Base-by-base conservation (phyloP, 2,329 filamentous ascomycete species). In the Aspergillus quadrilineatus region DNA sequence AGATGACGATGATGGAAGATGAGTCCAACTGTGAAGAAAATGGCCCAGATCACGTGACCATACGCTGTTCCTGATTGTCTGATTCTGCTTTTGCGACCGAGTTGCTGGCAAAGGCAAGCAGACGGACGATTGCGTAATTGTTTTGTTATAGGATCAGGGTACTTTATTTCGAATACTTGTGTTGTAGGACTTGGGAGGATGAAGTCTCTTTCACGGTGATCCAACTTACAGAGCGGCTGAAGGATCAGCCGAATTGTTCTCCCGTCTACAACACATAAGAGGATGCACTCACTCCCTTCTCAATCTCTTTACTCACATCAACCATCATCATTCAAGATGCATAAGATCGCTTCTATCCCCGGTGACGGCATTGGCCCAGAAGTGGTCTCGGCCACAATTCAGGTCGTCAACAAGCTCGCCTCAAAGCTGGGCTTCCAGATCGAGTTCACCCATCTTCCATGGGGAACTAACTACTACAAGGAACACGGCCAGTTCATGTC, bases 291-390 rank as follows among this genome's bases (percentile, higher is more conserved):
- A 12, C 12, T n/a, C 36, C 6, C 36, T 39, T 14, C 12, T 6
- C 12, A n/a, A 39, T 39, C 12, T n/a, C 12, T n/a, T 14, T n/a
- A 39, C 15, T 43, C 17, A 43, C 12, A 22, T 26, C 41, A 43
- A 43, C 9, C 12, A 7, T 2, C 15, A 26, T 4, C 41, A 42
- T 2, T 14, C 15, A 53, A 28, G 30, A 56, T 57, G 50, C 32
- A 47, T 44, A 46, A 42, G 4, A 64, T 86, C 60, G 81, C 84
- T 56, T 81, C 83, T 26, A 85, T 88, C 59, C 81, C 85, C 6
- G 83, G 82, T 12, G 84, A 88, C 66, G 84, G 85, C 28, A 87
- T 88, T 50, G 85, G 85, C 29, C 77, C 78, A 1, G 85, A 88
- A 67, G 84, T 88, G n/a, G 79, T 87, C 32, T 74, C 79, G 29